These are phyloP conservation scores for Patellifolia procumbens DNA, from an alignment of 179 eudicot genomes.

Conservation along the genomic window DNA sequence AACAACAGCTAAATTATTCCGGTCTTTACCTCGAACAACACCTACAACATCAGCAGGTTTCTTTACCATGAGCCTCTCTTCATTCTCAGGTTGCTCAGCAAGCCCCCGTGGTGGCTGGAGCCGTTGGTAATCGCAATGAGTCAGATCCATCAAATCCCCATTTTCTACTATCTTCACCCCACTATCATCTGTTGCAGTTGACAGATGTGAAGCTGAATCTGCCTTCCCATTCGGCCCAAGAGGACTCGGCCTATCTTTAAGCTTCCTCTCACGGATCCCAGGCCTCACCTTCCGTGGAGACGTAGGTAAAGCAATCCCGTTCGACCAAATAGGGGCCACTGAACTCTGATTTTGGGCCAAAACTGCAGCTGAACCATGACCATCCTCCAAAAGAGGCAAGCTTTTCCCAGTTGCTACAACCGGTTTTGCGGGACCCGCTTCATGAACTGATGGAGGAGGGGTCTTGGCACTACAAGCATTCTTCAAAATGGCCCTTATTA, in stretches of 20 bases:
- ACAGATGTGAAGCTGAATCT: slow-evolving; percentile 44
- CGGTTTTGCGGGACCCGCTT: slow-evolving; percentile 46
- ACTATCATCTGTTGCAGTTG: slow-evolving; percentile 38
- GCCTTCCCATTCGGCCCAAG: slow-evolving; percentile 62
- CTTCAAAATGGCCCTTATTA: slow-evolving; percentile 71
- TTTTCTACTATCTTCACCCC: slow-evolving; percentile 49
- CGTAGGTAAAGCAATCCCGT: slow-evolving; percentile 57
- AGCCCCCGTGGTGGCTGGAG: slow-evolving; percentile 61
- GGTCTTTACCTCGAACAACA: slow-evolving; percentile 54
- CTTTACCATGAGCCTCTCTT: slow-evolving; percentile 41
- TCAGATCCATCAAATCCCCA: slow-evolving; percentile 48
- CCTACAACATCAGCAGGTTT: slow-evolving; percentile 44
- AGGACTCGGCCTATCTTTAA: slow-evolving; percentile 60
- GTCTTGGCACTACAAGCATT: slow-evolving; percentile 72
- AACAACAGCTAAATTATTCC: slow-evolving; percentile 30
- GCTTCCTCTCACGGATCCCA: slow-evolving; percentile 48
- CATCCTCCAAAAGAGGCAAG: slow-evolving; percentile 40
- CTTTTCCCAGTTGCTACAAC: slow-evolving; percentile 32
- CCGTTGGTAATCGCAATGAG: slow-evolving; percentile 50
- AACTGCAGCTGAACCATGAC: slow-evolving; percentile 42
- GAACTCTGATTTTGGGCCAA: slow-evolving; percentile 38
- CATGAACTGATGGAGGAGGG: slow-evolving; percentile 55
- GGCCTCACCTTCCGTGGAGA: slow-evolving; percentile 56
- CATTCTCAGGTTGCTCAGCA: slow-evolving; percentile 45
- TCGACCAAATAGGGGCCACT: slow-evolving; percentile 45